phyloP scores from a whole-genome alignment of 495 filamentous ascomycete species.

The Podospora conica region DNA sequence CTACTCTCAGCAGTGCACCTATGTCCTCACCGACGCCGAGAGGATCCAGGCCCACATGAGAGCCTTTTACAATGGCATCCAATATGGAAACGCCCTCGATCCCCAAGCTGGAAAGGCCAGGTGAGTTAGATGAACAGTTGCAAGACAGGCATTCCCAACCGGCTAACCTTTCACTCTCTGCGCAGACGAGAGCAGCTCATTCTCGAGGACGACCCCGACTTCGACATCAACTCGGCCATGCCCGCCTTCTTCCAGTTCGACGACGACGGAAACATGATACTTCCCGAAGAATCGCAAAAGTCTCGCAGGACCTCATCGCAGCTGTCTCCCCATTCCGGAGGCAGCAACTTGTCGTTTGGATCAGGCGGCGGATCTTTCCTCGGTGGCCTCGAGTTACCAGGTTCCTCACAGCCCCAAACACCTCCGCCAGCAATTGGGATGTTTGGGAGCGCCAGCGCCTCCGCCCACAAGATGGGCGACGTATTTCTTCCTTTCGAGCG shows the following conservation, averaged over 20 bases:
- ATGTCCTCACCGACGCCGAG: slow-evolving; percentile 75
- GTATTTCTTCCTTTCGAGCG: slow-evolving; percentile 20
- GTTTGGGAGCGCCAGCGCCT: background rate
- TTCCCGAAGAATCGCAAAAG: slow-evolving; percentile 27
- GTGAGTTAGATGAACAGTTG: slow-evolving; percentile 40
- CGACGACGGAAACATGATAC: slow-evolving; percentile 48
- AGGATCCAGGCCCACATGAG: slow-evolving; percentile 67
- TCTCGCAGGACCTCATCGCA: slow-evolving; percentile 45
- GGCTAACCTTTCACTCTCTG: background rate
- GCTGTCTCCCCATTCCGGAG: slow-evolving; percentile 29
- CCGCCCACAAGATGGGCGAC: slow-evolving; percentile 15
- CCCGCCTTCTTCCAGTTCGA: slow-evolving; percentile 31
- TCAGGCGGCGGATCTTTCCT: slow-evolving; percentile 17
- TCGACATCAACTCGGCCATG: slow-evolving; percentile 42
- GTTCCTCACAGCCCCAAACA: slow-evolving; percentile 8
- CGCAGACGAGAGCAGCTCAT: slow-evolving; percentile 71
- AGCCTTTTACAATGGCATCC: slow-evolving; percentile 48
- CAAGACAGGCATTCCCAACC: background rate
- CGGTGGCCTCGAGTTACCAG: slow-evolving; percentile 18
- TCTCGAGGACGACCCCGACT: slow-evolving; percentile 79
- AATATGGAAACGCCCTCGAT: slow-evolving; percentile 52
- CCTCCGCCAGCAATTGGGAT: slow-evolving; percentile 10
- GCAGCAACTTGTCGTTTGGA: slow-evolving; percentile 5
- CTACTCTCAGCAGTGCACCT: slow-evolving; percentile 78
- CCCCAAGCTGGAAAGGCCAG: slow-evolving; percentile 62